A percentile compares a stretch with the other conserved stretches of the same genome.
Evolutionary conservation across 768 basidiomycete genomes (phyloP).

Genomic region (Hydnomerulius pinastri): DNA sequence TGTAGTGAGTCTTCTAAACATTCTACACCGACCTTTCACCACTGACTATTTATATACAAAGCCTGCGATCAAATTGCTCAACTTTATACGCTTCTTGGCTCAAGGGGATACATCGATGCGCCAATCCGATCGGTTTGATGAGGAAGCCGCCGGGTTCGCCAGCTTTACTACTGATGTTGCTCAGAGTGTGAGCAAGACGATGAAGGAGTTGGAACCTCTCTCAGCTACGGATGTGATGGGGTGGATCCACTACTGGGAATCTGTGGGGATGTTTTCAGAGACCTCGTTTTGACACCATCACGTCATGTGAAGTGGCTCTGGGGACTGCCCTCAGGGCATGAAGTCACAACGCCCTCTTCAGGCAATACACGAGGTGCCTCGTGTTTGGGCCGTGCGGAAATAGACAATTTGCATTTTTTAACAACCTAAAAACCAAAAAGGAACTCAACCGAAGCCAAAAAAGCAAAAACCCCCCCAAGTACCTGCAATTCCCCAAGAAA

Average conservation of each 20-base stretch:
- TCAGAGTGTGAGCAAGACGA: constrained; percentile 33
- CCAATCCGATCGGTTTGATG: neutral
- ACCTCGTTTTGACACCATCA: neutral
- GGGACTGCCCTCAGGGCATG: neutral
- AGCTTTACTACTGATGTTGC: constrained; percentile 31
- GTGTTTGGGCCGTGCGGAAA: neutral
- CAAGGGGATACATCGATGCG: constrained; percentile 14
- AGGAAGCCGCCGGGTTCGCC: constrained; percentile 3
- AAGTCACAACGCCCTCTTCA: constrained; percentile 1
- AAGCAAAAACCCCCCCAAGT: no score
- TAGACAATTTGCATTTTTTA: neutral
- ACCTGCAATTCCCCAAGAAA: no score
- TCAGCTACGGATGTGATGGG: constrained; percentile 23
- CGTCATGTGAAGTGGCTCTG: neutral
- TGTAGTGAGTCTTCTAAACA: constrained; percentile 29
- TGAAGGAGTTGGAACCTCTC: constrained; percentile 30
- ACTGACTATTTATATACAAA: constrained; percentile 13
- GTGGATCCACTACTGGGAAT: constrained; percentile 45
- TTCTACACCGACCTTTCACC: constrained; percentile 43
- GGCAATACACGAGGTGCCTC: constrained; percentile 9
- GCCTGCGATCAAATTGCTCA: constrained; percentile 37
- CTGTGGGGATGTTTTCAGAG: constrained; percentile 22
- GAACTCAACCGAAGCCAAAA: no score
- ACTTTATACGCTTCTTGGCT: constrained; percentile 26
- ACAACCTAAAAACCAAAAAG: no score